Base-by-base conservation (phyloP, 768 basidiomycete species). In the Cystobasidium ongulense region DNA sequence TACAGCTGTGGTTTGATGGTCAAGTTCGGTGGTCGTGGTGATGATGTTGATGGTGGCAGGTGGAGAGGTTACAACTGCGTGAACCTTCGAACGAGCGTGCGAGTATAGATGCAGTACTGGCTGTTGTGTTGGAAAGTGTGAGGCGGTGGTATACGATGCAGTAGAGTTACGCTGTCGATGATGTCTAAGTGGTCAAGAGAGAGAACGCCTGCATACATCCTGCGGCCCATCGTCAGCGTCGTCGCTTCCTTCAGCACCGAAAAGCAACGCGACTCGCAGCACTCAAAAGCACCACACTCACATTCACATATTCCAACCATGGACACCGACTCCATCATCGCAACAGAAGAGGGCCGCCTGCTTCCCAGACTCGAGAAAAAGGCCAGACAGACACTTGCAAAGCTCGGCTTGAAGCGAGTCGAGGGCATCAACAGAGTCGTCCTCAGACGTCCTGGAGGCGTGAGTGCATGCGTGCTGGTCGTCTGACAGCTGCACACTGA, bases 341-440 rank as follows among this genome's bases (percentile, higher is more conserved):
- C 59, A 53, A 71, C 68, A 11, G 68, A 71, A 52, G 53, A 71
- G 68, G 68, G 68, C 68, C 23, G 38, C 21, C 31, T 71, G 23
- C 68, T 71, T 4, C 68, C 74, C 27, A 50, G 70, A 23, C 59
- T 61, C 59, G 74, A 75, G 59, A 75, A 75, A 66, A 72, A 72
- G 63, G 33, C 33, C 59, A 31, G 75, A 23, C 75, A 75, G 54
- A 92, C 93, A 18, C 87, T 97, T 66, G 85, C 93, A 76, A 84
- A 88, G 77, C 85, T 98, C 78, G 96, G 96, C 46, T 83, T 99
- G 82, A 96, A 96, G 84, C 89, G 87, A 82, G 90, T 99, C 71
- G 87, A 89, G 73, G 88, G 87, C 78, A 97, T 99, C 82, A 96
- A 91, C 78, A 87, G 96, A 72, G 96, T 99, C 67, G 95, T 92